Base-by-base conservation (phyloP, 768 basidiomycete genomes). In the Xerocomus brunneocitrinus region DNA sequence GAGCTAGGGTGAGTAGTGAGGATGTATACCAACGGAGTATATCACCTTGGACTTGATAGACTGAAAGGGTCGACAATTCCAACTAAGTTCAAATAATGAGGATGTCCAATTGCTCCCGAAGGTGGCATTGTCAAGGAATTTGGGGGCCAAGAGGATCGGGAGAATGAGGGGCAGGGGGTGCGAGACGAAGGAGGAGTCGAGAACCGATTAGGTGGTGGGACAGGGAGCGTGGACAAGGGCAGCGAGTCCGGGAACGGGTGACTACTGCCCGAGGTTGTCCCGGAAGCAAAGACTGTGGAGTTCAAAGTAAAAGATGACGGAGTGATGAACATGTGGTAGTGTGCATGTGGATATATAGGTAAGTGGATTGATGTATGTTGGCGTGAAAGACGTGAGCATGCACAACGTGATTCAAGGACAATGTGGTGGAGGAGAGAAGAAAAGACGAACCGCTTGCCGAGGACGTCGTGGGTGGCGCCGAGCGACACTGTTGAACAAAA, bases 241-340 rank as follows among this genome's bases (percentile, higher is more conserved):
- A 56, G 54, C 49, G 40, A 44, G 27, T 4, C 48, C 60, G 58
- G 56, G 46, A 55, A 50, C 40, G 59, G 51, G 52, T 52, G 30
- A 39, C 39, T 10, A 44, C 24, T 58, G 54, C 34, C 54, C 45
- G 45, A 52, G 53, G 22, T 34, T 46, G 49, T 28, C 48, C 46
- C 40, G 53, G 53, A 38, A 55, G 58, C 27, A 42, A 45, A 40
- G 50, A 41, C 4, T 14, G 49, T 58, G 54, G 57, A 19, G 53
- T 32, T 67, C 56, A 63, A 47, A 52, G 57, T 9, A 45, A 47
- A 43, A 53, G 57, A 58, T 56, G 66, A 55, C 43, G 59, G 46
- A 40, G 34, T 47, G 58, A 62, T 57, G 66, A 53, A 59, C 66
- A 67, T 66, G 66, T 55, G 66, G 66, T 54, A 25, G 50, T 19